Percentiles rank a stretch among this genome's conserved stretches.
Conservation (phyloP, 208 protist genomes). For the Leishmania turanica region DNA sequence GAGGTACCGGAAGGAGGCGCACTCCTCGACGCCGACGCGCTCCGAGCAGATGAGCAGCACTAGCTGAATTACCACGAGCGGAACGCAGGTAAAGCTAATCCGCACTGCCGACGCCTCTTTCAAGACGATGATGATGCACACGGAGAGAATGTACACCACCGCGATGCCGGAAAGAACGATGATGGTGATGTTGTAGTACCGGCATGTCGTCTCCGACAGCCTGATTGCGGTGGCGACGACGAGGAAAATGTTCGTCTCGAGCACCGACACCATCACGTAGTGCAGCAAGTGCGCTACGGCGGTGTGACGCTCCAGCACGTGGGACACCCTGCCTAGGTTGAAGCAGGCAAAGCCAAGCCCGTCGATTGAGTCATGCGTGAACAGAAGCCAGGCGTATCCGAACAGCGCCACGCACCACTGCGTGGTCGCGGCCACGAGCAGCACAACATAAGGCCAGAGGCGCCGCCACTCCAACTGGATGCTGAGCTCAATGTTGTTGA, state of each 20-base stretch:
- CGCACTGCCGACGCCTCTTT: conserved; percentile 19
- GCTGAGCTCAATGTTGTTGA: conserved; percentile 30
- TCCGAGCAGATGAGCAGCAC: conserved; percentile 32
- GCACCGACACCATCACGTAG: conserved; percentile 51
- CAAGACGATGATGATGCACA: conserved; percentile 35
- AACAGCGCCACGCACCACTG: conserved; percentile 54
- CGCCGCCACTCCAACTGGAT: neutral
- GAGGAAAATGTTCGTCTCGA: conserved; percentile 69
- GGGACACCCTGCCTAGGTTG: conserved; percentile 34
- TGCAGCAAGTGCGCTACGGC: conserved; percentile 43
- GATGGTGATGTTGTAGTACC: conserved; percentile 26
- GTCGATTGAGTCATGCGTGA: conserved; percentile 65
- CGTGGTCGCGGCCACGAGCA: conserved; percentile 31
- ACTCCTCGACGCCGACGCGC: neutral
- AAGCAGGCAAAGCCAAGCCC: conserved; percentile 78
- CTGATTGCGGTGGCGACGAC: conserved; percentile 25
- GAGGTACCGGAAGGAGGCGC: conserved; percentile 1
- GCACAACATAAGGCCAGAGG: conserved; percentile 39
- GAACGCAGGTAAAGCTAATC: conserved; percentile 42
- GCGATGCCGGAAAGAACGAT: conserved; percentile 34
- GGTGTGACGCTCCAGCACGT: conserved; percentile 40
- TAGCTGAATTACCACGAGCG: conserved; percentile 38
- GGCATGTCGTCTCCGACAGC: conserved; percentile 21
- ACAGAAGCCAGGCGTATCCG: conserved; percentile 48
- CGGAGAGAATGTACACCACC: conserved; percentile 34